Percentiles rank a stretch among this genome's conserved stretches.
phyloP scores from a whole-genome alignment of 2,329 filamentous ascomycete genomes.

The Beauveria sp. region DNA sequence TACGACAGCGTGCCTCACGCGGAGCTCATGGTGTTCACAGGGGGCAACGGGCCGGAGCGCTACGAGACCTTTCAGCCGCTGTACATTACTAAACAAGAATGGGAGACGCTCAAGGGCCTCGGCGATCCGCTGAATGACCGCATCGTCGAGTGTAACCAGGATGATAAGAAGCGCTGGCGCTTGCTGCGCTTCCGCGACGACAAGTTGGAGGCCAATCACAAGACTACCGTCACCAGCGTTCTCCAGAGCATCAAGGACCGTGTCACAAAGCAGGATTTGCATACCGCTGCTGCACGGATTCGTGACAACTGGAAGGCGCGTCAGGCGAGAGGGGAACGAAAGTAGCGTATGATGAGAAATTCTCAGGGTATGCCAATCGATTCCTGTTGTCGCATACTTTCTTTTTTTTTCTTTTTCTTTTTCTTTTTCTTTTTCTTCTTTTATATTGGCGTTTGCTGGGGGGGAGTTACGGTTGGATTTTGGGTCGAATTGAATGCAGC shows the following conservation, averaged over 20 bases:
- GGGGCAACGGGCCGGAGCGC: conserved; percentile 39
- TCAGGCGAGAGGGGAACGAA: conserved; percentile 24
- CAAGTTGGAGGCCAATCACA: conserved; percentile 86
- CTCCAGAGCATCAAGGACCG: conserved; percentile 82
- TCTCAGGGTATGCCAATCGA: neutral
- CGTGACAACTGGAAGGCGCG: conserved; percentile 72
- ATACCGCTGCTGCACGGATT: conserved; percentile 61
- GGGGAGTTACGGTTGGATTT: neutral
- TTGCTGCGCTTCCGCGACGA: conserved; percentile 88
- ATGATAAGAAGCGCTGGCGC: conserved; percentile 69
- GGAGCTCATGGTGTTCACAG: conserved; percentile 63
- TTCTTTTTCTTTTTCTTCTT: neutral
- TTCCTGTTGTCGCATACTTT: neutral
- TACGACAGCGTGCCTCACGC: conserved; percentile 74
- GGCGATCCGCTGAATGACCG: conserved; percentile 72
- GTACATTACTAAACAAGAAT: conserved; percentile 66
- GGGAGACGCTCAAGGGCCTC: conserved; percentile 71
- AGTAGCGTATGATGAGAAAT: conserved; percentile 5
- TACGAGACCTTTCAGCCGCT: conserved; percentile 64
- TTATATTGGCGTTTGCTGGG: neutral
- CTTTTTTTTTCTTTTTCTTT: neutral
- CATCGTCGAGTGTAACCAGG: conserved; percentile 85
- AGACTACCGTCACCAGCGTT: conserved; percentile 74
- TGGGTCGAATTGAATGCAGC: neutral
- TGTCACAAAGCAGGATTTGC: conserved; percentile 75